Conservation (phyloP, 176 grass and related monocot genomes). For the Chloris gayana region DNA sequence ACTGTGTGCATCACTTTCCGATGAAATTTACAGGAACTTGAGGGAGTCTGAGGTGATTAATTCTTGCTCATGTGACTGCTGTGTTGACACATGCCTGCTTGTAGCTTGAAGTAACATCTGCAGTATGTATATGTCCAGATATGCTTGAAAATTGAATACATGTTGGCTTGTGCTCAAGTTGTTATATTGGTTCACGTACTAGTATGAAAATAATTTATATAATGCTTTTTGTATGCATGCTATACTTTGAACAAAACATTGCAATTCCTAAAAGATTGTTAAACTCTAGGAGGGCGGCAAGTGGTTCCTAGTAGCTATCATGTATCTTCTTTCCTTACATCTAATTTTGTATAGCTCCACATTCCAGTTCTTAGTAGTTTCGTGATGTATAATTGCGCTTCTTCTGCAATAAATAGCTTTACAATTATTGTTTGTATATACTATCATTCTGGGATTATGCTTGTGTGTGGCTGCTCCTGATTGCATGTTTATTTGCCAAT, state of each 20-base stretch:
- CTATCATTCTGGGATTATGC: neutral
- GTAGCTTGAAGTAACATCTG: neutral
- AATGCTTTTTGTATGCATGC: neutral
- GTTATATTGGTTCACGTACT: conserved; percentile 12
- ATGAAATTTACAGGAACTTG: conserved; percentile 58
- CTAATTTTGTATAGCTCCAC: neutral
- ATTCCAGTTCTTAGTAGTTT: conserved; percentile 18
- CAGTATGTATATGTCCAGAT: neutral
- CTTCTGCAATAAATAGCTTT: neutral
- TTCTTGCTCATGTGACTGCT: conserved; percentile 18
- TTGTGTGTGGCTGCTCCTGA: neutral
- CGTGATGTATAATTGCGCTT: neutral
- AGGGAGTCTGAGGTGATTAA: conserved; percentile 69
- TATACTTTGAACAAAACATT: conserved; percentile 2
- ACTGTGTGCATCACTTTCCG: conserved; percentile 63
- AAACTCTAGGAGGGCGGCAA: neutral
- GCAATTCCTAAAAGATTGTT: neutral
- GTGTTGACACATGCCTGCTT: neutral
- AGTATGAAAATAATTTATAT: neutral
- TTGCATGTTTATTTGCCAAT: conserved; percentile 11
- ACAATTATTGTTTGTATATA: neutral
- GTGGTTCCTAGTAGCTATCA: neutral
- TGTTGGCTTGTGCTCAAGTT: conserved; percentile 22
- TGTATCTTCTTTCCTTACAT: neutral
- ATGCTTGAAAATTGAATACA: neutral